phyloP scores from a whole-genome alignment of 345 rosid genomes.

The Gossypium raimondii region DNA sequence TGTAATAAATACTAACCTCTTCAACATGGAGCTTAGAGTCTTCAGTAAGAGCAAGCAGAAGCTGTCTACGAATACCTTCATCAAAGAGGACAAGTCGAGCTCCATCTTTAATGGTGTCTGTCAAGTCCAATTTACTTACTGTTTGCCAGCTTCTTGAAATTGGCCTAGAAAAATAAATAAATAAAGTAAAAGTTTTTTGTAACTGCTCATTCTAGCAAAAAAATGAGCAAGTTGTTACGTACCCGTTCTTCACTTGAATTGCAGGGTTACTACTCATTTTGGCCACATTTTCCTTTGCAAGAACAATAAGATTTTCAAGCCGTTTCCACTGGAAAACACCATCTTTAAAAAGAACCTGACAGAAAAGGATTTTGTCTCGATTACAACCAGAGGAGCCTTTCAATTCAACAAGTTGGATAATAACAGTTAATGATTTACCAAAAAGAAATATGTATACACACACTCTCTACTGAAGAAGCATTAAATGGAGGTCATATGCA shows the following conservation, averaged over 20 bases:
- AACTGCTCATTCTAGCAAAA: neutral
- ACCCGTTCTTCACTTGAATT: slow-evolving; percentile 49
- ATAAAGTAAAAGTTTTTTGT: neutral
- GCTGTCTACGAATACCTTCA: slow-evolving; percentile 86
- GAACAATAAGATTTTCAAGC: slow-evolving; percentile 82
- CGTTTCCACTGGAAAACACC: slow-evolving; percentile 92
- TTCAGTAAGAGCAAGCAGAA: slow-evolving; percentile 86
- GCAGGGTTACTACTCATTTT: slow-evolving; percentile 94
- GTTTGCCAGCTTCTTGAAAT: slow-evolving; percentile 39
- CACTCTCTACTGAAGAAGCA: slow-evolving; percentile 6
- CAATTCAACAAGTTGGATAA: neutral
- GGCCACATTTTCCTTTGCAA: slow-evolving; percentile 92
- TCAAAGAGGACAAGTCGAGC: slow-evolving; percentile 83
- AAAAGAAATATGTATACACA: neutral
- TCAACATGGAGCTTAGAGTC: slow-evolving; percentile 91
- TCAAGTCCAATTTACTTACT: slow-evolving; percentile 62
- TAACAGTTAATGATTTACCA: neutral
- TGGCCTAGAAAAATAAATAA: slow-evolving; percentile 32
- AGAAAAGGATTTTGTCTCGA: slow-evolving; percentile 7
- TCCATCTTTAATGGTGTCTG: slow-evolving; percentile 90
- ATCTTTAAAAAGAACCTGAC: slow-evolving; percentile 82
- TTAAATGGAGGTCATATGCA: neutral
- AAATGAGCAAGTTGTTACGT: slow-evolving; percentile 24
- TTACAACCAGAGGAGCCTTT: slow-evolving; percentile 4
- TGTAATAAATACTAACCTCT: slow-evolving; percentile 48